Conservation (phyloP, 176 grass and related monocot species). For the Aegilops sharonensis region DNA sequence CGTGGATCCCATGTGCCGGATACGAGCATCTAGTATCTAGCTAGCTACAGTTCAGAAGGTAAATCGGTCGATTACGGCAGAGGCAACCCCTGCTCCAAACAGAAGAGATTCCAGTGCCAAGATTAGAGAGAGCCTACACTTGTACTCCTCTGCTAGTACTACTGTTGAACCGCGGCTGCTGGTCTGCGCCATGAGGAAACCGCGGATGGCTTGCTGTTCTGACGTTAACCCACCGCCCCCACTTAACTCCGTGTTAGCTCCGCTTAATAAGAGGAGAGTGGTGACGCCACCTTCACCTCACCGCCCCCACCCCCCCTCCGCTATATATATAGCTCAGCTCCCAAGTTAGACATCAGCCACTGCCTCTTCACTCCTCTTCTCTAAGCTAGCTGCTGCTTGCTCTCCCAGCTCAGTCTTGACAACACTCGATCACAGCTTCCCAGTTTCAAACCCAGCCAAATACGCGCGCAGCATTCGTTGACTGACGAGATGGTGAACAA, state of each 20-base stretch:
- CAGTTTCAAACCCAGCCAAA: neutral
- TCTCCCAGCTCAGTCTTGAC: neutral
- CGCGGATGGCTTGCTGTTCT: neutral
- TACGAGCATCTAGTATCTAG: neutral
- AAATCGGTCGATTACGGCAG: neutral
- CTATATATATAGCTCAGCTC: neutral
- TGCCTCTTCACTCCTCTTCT: neutral
- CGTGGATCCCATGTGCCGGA: neutral
- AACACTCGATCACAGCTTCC: neutral
- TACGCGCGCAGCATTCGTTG: neutral
- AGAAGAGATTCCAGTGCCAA: neutral
- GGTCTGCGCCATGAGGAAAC: neutral
- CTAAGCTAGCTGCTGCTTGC: neutral
- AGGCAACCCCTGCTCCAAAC: no score
- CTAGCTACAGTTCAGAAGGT: neutral
- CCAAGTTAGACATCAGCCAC: neutral
- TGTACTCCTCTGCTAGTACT: no score
- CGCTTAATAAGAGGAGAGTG: no score
- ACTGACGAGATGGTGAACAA: constrained; percentile 35
- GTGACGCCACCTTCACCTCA: no score
- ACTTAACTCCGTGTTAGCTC: neutral
- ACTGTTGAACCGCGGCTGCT: neutral
- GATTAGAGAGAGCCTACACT: neutral
- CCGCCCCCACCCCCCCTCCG: neutral
- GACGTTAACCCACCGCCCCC: neutral